Percentiles rank a stretch among this genome's conserved stretches.
These are phyloP conservation scores for Penicillium ochrochloron DNA, from an alignment of 495 filamentous ascomycete genomes.

Conservation along the genomic window DNA sequence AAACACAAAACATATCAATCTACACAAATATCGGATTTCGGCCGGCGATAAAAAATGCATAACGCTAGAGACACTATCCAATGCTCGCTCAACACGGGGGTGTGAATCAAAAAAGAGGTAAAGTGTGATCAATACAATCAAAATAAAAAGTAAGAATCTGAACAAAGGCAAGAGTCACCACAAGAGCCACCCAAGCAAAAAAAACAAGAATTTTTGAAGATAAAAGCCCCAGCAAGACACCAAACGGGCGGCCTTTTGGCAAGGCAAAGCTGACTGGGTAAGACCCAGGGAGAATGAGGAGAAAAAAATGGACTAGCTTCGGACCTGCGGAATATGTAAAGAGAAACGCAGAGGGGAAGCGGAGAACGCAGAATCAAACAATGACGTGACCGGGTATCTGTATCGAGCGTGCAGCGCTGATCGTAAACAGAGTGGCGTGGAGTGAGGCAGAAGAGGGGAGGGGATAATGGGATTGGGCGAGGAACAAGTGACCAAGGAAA, in stretches of 20 bases:
- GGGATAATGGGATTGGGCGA: slow-evolving; percentile 2
- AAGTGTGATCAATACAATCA: background rate
- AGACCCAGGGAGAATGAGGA: slow-evolving; percentile 9
- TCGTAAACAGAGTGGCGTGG: slow-evolving; percentile 25
- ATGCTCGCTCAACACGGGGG: slow-evolving; percentile 27
- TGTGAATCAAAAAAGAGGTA: slow-evolving; percentile 6
- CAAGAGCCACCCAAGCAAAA: slow-evolving; percentile 19
- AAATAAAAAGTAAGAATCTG: background rate
- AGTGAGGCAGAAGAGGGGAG: slow-evolving; percentile 4
- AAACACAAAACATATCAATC: background rate
- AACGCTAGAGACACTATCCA: slow-evolving; percentile 28
- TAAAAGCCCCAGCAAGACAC: background rate
- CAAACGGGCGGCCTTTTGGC: background rate
- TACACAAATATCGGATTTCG: slow-evolving; percentile 21
- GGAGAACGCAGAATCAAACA: slow-evolving; percentile 11
- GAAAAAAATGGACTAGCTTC: slow-evolving; percentile 26
- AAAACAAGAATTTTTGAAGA: slow-evolving; percentile 17
- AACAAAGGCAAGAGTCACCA: background rate
- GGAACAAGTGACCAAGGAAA: slow-evolving; percentile 18
- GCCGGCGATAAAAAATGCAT: slow-evolving; percentile 25
- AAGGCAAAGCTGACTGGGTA: background rate
- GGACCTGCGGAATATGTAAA: slow-evolving; percentile 34
- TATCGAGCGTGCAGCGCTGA: slow-evolving; percentile 35
- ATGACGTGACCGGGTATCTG: slow-evolving; percentile 33
- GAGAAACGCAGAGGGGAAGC: background rate